Evolutionary conservation across 2,329 filamentous ascomycete genomes (phyloP).

Genomic region (Scedosporium minutisporum): DNA sequence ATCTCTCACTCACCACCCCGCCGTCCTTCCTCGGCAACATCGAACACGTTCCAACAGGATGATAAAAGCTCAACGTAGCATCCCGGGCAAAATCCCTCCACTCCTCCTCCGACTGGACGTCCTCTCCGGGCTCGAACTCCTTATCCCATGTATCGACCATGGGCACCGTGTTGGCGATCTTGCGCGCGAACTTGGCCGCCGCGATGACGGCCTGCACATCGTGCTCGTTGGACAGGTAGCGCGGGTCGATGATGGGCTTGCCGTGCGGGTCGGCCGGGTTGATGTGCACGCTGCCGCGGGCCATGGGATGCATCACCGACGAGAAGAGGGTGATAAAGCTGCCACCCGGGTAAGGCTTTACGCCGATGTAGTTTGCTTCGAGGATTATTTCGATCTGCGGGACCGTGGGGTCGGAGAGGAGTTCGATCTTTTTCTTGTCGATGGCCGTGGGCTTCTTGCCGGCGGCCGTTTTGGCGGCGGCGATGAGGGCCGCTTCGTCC

Average conservation of each 20-base stretch:
- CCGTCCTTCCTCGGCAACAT: constrained; percentile 36
- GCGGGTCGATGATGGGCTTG: constrained; percentile 24
- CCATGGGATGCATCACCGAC: constrained; percentile 53
- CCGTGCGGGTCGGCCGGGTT: constrained; percentile 22
- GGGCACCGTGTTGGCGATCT: constrained; percentile 21
- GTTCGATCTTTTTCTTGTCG: constrained; percentile 28
- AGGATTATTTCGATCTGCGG: constrained; percentile 19
- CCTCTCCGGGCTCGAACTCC: constrained; percentile 26
- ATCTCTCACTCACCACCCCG: constrained; percentile 31
- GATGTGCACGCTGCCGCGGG: constrained; percentile 50
- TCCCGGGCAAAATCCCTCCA: constrained; percentile 25
- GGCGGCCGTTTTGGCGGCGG: constrained; percentile 22
- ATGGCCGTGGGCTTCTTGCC: constrained; percentile 19
- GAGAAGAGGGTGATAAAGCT: constrained; percentile 38
- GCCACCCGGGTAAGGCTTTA: constrained; percentile 10
- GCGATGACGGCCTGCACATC: constrained; percentile 17
- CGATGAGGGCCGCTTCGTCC: constrained; percentile 15
- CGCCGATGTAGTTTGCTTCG: constrained; percentile 20
- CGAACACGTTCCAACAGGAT: constrained; percentile 33
- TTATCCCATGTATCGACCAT: constrained; percentile 18
- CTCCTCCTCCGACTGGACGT: constrained; percentile 20
- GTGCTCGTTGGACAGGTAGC: constrained; percentile 6
- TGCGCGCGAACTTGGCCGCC: constrained; percentile 21
- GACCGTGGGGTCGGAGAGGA: constrained; percentile 21
- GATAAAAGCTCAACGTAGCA: constrained; percentile 26